phyloP scores from a whole-genome alignment of 106 monocot species.

The Ottelia alismoides region DNA sequence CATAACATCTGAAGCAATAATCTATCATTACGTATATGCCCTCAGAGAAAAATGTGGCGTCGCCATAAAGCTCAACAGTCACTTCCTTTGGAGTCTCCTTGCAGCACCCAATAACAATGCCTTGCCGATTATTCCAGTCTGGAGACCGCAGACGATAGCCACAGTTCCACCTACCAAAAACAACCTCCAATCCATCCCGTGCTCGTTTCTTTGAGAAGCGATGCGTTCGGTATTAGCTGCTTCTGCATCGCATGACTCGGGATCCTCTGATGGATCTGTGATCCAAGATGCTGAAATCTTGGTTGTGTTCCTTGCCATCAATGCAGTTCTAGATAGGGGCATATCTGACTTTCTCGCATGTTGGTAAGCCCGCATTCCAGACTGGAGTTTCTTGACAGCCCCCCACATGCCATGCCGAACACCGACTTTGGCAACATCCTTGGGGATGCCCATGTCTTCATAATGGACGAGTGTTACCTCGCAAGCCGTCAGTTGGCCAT shows the following conservation, averaged over 20 bases:
- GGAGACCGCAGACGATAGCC: slow-evolving; percentile 57
- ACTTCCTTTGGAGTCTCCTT: slow-evolving; percentile 26
- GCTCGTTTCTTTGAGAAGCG: neutral
- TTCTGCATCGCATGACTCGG: slow-evolving; percentile 3
- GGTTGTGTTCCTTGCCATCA: slow-evolving; percentile 52
- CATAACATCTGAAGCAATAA: neutral
- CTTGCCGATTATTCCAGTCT: slow-evolving; percentile 53
- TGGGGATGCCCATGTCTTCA: slow-evolving; percentile 97
- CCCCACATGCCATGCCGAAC: slow-evolving; percentile 98
- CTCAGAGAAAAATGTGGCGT: neutral
- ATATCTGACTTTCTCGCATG: slow-evolving; percentile 25
- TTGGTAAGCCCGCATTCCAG: slow-evolving; percentile 80
- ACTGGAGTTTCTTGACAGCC: slow-evolving; percentile 81
- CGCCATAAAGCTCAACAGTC: neutral
- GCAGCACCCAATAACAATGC: slow-evolving; percentile 59
- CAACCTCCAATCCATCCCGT: slow-evolving; percentile 79
- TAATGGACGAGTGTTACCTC: slow-evolving; percentile 84
- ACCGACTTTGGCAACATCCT: slow-evolving; percentile 80
- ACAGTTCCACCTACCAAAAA: slow-evolving; percentile 61
- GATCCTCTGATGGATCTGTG: slow-evolving; percentile 2
- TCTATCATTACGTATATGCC: neutral
- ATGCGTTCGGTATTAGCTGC: neutral
- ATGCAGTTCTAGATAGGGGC: slow-evolving; percentile 39
- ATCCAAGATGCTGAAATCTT: slow-evolving; percentile 18
- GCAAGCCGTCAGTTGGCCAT: slow-evolving; percentile 64